Conservation (phyloP, 768 basidiomycete genomes). For the Calocybe gangraenosa region DNA sequence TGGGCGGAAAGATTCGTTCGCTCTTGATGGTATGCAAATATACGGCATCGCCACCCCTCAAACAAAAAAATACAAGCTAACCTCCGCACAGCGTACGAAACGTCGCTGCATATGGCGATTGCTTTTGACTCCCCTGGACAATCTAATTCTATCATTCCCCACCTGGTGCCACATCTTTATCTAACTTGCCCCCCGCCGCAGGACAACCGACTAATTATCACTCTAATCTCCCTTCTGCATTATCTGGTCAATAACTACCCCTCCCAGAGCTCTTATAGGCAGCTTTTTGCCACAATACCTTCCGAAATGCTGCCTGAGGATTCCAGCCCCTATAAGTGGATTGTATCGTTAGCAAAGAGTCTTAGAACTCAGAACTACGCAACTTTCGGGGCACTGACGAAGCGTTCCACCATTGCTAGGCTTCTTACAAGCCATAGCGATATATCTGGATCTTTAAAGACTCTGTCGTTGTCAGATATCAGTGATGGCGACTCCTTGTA, state of each 20-base stretch:
- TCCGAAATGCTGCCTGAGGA: conserved; percentile 29
- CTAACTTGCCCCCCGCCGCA: conserved; percentile 21
- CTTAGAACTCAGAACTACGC: conserved; percentile 55
- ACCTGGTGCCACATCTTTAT: conserved; percentile 51
- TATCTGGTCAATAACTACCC: conserved; percentile 57
- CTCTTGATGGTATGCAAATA: conserved; percentile 59
- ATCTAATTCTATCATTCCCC: conserved; percentile 56
- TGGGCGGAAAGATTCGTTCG: conserved; percentile 54
- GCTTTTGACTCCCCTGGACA: conserved; percentile 61
- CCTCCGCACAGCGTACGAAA: conserved; percentile 57
- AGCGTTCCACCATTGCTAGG: conserved; percentile 17
- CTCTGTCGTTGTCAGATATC: conserved; percentile 17
- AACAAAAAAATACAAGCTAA: background rate
- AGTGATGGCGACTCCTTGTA: conserved; percentile 20
- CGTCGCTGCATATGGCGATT: conserved; percentile 60
- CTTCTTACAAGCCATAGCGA: conserved; percentile 16
- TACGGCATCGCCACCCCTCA: conserved; percentile 3
- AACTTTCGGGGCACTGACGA: conserved; percentile 43
- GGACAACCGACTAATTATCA: conserved; percentile 22
- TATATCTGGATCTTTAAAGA: conserved; percentile 7
- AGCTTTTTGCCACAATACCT: conserved; percentile 39
- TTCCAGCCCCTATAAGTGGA: conserved; percentile 43
- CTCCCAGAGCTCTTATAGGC: conserved; percentile 55
- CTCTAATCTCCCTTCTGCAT: conserved; percentile 54
- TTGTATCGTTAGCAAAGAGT: conserved; percentile 43